These are phyloP conservation scores for Magnolia sinica DNA, from an alignment of 164 flowering plant genomes.

Conservation along the genomic window DNA sequence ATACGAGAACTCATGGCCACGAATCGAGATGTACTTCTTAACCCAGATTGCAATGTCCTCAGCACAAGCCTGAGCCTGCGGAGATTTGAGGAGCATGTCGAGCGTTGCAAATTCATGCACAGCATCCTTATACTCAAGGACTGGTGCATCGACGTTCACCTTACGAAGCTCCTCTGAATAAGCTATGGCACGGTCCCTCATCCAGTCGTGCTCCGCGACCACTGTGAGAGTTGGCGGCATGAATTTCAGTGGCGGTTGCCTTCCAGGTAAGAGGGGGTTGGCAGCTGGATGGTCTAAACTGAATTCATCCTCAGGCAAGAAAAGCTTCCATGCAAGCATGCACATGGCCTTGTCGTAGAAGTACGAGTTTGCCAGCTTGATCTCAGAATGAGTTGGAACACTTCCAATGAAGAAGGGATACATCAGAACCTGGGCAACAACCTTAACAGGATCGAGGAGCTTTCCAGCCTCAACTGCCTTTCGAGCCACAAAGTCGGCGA, in stretches of 20 bases:
- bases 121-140: constrained; percentile 55
- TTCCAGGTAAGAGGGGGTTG: constrained; percentile 45
- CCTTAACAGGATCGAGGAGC: constrained; percentile 52
- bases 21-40: constrained; percentile 52
- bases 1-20: constrained; percentile 58
- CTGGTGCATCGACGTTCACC: constrained; percentile 56
- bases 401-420: constrained; percentile 64
- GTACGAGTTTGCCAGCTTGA: constrained; percentile 48
- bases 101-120: constrained; percentile 61
- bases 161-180: constrained; percentile 56
- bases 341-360: constrained; percentile 57
- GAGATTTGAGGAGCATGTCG: constrained; percentile 48
- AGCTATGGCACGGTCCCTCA: constrained; percentile 61
- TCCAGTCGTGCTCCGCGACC: constrained; percentile 62
- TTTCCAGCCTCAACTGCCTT: constrained; percentile 49
- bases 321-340: constrained; percentile 53
- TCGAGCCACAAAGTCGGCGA: constrained; percentile 48
- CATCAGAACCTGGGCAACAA: constrained; percentile 61
- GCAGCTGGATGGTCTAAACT: constrained; percentile 55
- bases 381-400: constrained; percentile 52
- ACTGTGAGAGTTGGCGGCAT: constrained; percentile 62
- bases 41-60: constrained; percentile 63
- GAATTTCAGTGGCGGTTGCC: constrained; percentile 36
- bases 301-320: constrained; percentile 45
- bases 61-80: constrained; percentile 55